These are phyloP conservation scores for Quercus engelmannii DNA, from an alignment of 306 rosid genomes.

Conservation along the genomic window DNA sequence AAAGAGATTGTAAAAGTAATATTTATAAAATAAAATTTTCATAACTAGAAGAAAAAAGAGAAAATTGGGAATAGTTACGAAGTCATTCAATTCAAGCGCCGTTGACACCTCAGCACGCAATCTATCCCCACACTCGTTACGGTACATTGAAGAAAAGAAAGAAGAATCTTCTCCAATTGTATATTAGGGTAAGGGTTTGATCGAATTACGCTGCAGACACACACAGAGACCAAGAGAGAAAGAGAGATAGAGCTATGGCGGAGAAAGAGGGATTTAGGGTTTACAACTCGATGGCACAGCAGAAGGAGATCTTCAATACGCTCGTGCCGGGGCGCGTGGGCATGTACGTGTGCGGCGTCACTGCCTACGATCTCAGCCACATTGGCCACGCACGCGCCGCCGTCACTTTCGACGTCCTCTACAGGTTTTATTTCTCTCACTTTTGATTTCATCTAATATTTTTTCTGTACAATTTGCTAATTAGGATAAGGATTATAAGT, in stretches of 20 bases:
- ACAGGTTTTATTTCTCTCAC: constrained; percentile 34
- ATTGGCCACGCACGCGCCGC: constrained; percentile 97
- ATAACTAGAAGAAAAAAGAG: no score
- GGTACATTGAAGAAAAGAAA: no score
- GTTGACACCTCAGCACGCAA: no score
- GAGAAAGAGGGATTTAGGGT: constrained; percentile 48
- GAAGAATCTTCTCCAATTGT: no score
- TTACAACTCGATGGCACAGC: constrained; percentile 81
- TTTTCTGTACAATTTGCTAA: neutral
- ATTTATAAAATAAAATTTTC: no score
- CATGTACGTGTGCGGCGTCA: constrained; percentile 93
- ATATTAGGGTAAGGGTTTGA: neutral
- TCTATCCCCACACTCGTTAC: no score
- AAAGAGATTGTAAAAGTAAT: no score
- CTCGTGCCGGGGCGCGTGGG: constrained; percentile 59
- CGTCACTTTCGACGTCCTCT: constrained; percentile 79
- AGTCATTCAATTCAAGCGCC: no score
- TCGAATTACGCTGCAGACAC: neutral
- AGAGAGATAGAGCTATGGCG: constrained; percentile 42
- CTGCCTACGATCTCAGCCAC: constrained; percentile 86
- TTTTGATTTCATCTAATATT: neutral
- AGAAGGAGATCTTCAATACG: constrained; percentile 72
- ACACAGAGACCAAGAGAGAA: neutral
- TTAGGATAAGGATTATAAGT: neutral
- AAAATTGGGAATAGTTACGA: no score